Conservation (phyloP, 805 yeast species). For the Komagataella populi region DNA sequence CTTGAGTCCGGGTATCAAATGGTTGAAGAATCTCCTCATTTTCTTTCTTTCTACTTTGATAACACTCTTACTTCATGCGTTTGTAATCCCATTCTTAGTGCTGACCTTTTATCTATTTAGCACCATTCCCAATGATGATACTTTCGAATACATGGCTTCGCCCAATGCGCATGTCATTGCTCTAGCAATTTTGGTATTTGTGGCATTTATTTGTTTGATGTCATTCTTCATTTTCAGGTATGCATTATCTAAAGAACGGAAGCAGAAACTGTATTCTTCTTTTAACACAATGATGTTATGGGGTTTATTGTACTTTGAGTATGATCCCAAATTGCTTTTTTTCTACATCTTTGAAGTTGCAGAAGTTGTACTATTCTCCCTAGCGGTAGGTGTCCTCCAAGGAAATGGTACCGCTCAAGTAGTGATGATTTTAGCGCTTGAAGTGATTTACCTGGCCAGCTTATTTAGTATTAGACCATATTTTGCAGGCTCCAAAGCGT, state of each 20-base stretch:
- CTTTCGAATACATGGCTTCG: slow-evolving; percentile 5
- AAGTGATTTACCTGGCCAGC: slow-evolving; percentile 15
- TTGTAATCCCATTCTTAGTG: slow-evolving; percentile 30
- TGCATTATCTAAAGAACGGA: slow-evolving; percentile 9
- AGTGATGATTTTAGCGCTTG: slow-evolving; percentile 20
- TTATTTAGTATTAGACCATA: slow-evolving; percentile 17
- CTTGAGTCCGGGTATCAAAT: neutral
- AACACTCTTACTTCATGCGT: slow-evolving; percentile 18
- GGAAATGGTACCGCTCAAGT: slow-evolving; percentile 30
- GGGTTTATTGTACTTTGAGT: slow-evolving; percentile 29
- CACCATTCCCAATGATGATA: slow-evolving; percentile 2
- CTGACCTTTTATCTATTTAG: slow-evolving; percentile 16
- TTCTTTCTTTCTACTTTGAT: slow-evolving; percentile 3
- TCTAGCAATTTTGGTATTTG: slow-evolving; percentile 9
- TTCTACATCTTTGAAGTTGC: slow-evolving; percentile 23
- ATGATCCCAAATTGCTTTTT: slow-evolving; percentile 25
- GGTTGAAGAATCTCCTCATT: neutral
- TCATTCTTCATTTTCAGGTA: slow-evolving; percentile 20
- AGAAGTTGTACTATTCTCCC: slow-evolving; percentile 19
- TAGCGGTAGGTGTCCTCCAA: slow-evolving; percentile 31
- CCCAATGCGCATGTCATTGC: slow-evolving; percentile 2
- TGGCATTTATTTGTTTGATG: slow-evolving; percentile 19
- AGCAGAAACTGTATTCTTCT: slow-evolving; percentile 28
- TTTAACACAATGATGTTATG: slow-evolving; percentile 30
- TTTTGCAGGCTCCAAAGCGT: slow-evolving; percentile 18